These are phyloP conservation scores for Cardamine resedifolia DNA, from an alignment of 345 rosid genomes.

Conservation along the genomic window DNA sequence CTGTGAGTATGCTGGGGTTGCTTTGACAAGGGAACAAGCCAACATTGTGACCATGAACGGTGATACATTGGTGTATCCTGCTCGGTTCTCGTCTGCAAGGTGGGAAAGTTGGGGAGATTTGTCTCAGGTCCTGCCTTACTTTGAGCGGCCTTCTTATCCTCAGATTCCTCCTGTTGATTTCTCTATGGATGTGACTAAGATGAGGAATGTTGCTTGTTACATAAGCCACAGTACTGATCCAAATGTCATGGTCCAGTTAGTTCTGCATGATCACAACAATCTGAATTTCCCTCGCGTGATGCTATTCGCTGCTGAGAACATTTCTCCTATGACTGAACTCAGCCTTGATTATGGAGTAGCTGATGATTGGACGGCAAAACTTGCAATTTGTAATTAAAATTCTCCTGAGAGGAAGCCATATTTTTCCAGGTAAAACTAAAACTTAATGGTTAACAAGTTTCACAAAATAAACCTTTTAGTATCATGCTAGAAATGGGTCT, in stretches of 20 bases:
- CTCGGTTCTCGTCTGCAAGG: conserved; percentile 55
- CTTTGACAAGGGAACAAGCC: conserved; percentile 86
- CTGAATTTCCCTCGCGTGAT: conserved; percentile 87
- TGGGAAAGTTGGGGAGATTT: conserved; percentile 94
- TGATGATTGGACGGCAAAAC: conserved; percentile 79
- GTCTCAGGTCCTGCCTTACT: conserved; percentile 60
- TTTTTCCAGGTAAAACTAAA: conserved; percentile 27
- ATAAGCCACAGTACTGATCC: conserved; percentile 85
- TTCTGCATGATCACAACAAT: conserved; percentile 82
- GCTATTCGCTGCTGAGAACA: conserved; percentile 89
- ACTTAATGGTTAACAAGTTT: not conserved
- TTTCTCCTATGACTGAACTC: conserved; percentile 86
- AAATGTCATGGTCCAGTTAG: conserved; percentile 80
- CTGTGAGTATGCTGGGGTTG: conserved; percentile 87
- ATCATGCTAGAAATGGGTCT: not conserved
- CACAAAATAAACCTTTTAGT: not conserved
- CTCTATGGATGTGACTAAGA: conserved; percentile 90
- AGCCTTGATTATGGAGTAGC: conserved; percentile 94
- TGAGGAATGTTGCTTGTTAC: conserved; percentile 95
- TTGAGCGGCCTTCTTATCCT: conserved; percentile 58
- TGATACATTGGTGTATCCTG: conserved; percentile 72
- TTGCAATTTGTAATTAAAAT: conserved; percentile 62
- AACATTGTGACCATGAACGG: conserved; percentile 79
- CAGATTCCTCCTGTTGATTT: conserved; percentile 80
- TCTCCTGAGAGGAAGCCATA: not conserved